Evolutionary conservation across 2,329 filamentous ascomycete species (phyloP).

Genomic region (Calonectria hongkongensis): DNA sequence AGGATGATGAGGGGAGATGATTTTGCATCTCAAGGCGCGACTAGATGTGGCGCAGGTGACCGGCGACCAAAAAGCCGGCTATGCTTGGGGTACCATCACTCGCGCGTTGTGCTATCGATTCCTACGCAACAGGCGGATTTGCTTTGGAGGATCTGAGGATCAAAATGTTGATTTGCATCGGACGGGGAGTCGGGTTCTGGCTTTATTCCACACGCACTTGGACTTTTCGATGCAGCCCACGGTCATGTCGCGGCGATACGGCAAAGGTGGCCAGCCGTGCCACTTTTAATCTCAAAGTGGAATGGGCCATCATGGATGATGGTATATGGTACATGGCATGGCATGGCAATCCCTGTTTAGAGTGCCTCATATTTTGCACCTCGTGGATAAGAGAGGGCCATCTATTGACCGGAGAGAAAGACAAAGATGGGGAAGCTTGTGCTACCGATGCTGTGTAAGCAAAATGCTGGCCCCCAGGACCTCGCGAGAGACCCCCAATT

Average conservation of each 20-base stretch:
- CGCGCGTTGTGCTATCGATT: constrained; percentile 45
- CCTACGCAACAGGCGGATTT: constrained; percentile 47
- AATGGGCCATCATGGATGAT: constrained; percentile 50
- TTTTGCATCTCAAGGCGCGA: constrained; percentile 40
- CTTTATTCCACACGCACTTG: constrained; percentile 55
- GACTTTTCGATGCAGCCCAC: constrained; percentile 49
- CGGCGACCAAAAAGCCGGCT: constrained; percentile 39
- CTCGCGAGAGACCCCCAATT: constrained; percentile 53
- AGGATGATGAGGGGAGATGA: constrained; percentile 43
- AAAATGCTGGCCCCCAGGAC: constrained; percentile 44
- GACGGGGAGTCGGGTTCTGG: constrained; percentile 63
- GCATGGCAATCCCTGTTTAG: constrained; percentile 51
- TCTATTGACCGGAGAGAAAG: constrained; percentile 51
- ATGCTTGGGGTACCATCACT: constrained; percentile 39
- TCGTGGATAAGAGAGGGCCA: constrained; percentile 52
- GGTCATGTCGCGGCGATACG: constrained; percentile 49
- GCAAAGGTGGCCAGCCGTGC: constrained; percentile 40
- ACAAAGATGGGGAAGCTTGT: constrained; percentile 43
- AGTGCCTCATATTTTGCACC: constrained; percentile 50
- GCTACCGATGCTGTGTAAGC: constrained; percentile 46
- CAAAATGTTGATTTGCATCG: constrained; percentile 60
- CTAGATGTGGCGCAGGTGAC: constrained; percentile 34
- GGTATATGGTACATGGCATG: constrained; percentile 52
- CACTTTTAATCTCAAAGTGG: constrained; percentile 45
- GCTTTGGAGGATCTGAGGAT: constrained; percentile 45